phyloP scores from a whole-genome alignment of 805 yeast species.

The Yarrowia bubula region DNA sequence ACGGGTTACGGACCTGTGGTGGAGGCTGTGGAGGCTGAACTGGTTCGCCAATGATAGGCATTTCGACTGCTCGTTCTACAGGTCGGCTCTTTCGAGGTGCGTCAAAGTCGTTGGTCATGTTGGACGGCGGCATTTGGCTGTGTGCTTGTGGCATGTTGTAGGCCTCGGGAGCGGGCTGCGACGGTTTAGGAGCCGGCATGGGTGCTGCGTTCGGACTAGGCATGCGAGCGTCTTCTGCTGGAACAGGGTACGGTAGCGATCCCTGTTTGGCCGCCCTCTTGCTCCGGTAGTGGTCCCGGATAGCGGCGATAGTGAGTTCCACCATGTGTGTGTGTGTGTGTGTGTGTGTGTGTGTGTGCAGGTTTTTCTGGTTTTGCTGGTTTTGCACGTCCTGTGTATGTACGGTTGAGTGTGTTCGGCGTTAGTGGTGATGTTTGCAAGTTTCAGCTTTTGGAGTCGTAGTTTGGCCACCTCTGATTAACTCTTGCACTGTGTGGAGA shows the following conservation, averaged over 20 bases:
- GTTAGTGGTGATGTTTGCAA: neutral
- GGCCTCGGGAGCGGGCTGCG: neutral
- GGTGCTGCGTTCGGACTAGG: conserved; percentile 25
- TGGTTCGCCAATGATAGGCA: neutral
- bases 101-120: conserved; percentile 8
- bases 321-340: neutral
- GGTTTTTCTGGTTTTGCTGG: too few species aligned
- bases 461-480: too few species aligned
- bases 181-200: conserved; percentile 15
- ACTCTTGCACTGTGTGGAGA: too few species aligned
- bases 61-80: neutral
- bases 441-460: neutral
- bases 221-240: neutral
- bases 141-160: neutral
- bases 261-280: conserved; percentile 15
- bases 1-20: neutral
- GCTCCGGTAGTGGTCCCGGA: conserved; percentile 2
- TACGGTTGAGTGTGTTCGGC: neutral
- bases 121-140: neutral
- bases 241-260: conserved; percentile 5
- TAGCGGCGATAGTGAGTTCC: conserved; percentile 19
- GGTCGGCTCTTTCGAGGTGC: neutral
- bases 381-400: neutral
- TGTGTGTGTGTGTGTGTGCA: neutral
- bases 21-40: neutral